phyloP scores from a whole-genome alignment of 164 flowering plant genomes.

The Houttuynia cordata region DNA sequence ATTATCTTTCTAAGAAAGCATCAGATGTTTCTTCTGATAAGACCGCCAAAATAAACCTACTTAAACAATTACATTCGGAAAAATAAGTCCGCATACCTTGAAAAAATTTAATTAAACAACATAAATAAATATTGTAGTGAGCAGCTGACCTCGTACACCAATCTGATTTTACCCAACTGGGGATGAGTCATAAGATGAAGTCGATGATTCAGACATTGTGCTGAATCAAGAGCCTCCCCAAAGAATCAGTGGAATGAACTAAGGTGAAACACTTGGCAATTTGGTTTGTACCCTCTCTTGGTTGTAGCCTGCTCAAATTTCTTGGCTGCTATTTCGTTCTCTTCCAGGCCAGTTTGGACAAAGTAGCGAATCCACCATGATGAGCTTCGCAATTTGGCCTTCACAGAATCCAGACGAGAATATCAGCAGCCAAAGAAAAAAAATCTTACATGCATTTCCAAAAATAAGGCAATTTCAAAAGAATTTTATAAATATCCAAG shows the following conservation, averaged over 20 bases:
- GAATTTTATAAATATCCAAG: too few species aligned
- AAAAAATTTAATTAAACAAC: constrained; percentile 5
- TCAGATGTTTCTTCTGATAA: not conserved
- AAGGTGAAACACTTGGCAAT: constrained; percentile 85
- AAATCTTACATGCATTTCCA: not conserved
- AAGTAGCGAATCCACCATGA: constrained; percentile 86
- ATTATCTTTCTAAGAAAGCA: not conserved
- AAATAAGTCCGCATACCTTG: not conserved
- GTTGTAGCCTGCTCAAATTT: constrained; percentile 69
- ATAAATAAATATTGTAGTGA: not conserved
- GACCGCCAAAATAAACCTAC: not conserved
- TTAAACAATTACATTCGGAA: not conserved
- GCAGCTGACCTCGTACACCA: constrained; percentile 1
- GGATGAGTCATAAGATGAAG: not conserved
- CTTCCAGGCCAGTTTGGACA: constrained; percentile 58
- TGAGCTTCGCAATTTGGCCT: constrained; percentile 83
- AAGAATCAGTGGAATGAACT: constrained; percentile 39
- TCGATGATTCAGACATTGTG: not conserved
- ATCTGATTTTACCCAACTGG: not conserved
- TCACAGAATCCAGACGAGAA: constrained; percentile 4
- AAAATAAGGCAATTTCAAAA: too few species aligned
- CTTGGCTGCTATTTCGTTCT: constrained; percentile 59
- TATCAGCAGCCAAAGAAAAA: not conserved
- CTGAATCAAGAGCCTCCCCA: not conserved
- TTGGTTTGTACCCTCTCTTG: constrained; percentile 48